Base-by-base conservation (phyloP, 208 protist species). In the Trypanosoma brucei region DNA sequence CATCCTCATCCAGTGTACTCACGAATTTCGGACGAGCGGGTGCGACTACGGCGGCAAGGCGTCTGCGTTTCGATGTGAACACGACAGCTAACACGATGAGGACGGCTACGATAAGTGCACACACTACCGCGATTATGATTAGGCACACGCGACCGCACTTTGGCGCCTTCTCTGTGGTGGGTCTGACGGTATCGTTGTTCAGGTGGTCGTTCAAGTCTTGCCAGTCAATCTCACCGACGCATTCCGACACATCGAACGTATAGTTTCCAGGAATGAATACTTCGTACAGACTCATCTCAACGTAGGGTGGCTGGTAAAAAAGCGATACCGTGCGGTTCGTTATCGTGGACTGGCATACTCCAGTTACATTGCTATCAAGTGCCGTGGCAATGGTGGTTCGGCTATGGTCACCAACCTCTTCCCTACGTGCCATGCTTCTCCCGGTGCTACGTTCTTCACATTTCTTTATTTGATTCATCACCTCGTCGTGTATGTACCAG, bases 71-170 rank as follows among this genome's bases (percentile, higher is more conserved):
- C 49, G 82, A 89, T 8, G 74, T 82, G n/a, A 84, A 31, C 3
- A 92, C 83, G 42, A 92, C 79, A 2, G 86, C 55, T 1, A 77
- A 38, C 2, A 84, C 76, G 36, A 90, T 75, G 30, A 89, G 62
- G 13, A 79, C 65, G 9, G 76, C 62, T n/a, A 78, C 69, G 22
- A 89, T 67, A 14, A 90, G 73, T 6, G 86, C 80, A 31, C 70
- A 68, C 37, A 58, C 81, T 3, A 90, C 78, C 33, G 86, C 86
- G 36, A 92, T 62, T 35, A 68, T 81, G 30, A 92, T 81, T 45
- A 92, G 86, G 68, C 86, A 92, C 38, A 80, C 83, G 2, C 78
- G 85, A 31, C 58, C 68, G 51, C 86, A 92, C 65, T 68, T 31
- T 11, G 34, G 48, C 8, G 56, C 59, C 37, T 46, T 46, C 11